Evolutionary conservation across 2,329 filamentous ascomycete genomes (phyloP).

Genomic region (Didymosphaeria variabile): DNA sequence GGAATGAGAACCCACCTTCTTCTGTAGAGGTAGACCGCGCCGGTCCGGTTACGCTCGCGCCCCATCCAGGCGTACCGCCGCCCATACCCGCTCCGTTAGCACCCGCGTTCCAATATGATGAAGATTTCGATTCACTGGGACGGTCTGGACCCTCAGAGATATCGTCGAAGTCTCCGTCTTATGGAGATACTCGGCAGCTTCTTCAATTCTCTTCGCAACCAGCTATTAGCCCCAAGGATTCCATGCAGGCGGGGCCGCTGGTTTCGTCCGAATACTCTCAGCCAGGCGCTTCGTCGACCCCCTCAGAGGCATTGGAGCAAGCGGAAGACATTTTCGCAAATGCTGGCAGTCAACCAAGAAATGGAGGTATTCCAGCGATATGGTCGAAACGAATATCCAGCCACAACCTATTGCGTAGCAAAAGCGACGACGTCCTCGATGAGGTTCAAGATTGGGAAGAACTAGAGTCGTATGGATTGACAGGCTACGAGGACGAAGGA

Average conservation of each 20-base stretch:
- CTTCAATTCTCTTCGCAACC: constrained; percentile 29
- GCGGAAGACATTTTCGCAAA: constrained; percentile 43
- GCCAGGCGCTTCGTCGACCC: constrained; percentile 25
- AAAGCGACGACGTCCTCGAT: constrained; percentile 16
- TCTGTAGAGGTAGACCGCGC: constrained; percentile 6
- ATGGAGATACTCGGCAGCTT: constrained; percentile 47
- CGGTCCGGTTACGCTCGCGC: constrained; percentile 21
- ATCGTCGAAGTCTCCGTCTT: constrained; percentile 42
- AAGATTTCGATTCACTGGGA: constrained; percentile 16
- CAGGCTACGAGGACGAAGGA: constrained; percentile 19
- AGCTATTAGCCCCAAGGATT: constrained; percentile 2
- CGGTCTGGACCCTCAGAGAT: constrained; percentile 30
- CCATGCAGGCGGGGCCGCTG: constrained; percentile 18
- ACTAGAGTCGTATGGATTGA: background rate
- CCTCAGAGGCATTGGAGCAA: constrained; percentile 39
- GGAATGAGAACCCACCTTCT: background rate
- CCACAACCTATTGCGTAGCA: constrained; percentile 31
- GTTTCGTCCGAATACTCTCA: constrained; percentile 43
- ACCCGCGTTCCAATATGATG: constrained; percentile 37
- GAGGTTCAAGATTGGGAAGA: constrained; percentile 14
- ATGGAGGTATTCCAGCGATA: constrained; percentile 40
- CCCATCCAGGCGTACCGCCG: constrained; percentile 35
- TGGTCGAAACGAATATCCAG: constrained; percentile 42
- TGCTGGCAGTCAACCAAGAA: constrained; percentile 17
- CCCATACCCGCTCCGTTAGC: constrained; percentile 34